Evolutionary conservation across 192 early-diverging fungal species (phyloP).

Genomic region (Backusella parvicylindrica): DNA sequence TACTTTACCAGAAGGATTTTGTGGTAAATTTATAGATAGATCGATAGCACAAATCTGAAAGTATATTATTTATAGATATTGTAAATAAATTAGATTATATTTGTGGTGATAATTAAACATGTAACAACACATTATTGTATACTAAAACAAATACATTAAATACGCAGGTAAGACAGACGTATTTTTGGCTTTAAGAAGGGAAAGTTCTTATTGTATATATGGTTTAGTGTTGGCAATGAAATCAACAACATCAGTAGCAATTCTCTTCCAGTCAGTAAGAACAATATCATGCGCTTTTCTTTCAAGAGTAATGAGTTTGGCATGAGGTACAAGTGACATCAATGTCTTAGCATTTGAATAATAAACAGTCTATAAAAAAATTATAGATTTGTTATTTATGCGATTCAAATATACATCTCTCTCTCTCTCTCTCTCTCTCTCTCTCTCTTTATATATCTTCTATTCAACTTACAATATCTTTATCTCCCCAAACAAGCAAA

Average conservation of each 20-base stretch:
- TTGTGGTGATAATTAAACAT: no score
- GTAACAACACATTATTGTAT: neutral
- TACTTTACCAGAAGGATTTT: no score
- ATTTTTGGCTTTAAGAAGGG: neutral
- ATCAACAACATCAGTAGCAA: neutral
- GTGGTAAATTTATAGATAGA: no score
- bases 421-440: neutral
- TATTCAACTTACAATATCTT: slow-evolving; percentile 21
- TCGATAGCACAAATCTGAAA: no score
- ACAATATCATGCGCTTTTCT: slow-evolving; percentile 32
- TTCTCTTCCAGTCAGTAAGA: slow-evolving; percentile 17
- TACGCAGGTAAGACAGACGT: neutral
- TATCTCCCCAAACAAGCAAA: slow-evolving; percentile 35
- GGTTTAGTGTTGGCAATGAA: slow-evolving; percentile 9
- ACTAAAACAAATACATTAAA: neutral
- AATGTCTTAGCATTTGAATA: slow-evolving; percentile 13
- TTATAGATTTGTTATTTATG: neutral
- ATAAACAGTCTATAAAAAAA: slow-evolving; percentile 26
- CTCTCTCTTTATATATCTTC: neutral
- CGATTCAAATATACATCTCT: neutral
- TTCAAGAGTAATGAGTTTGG: slow-evolving; percentile 8
- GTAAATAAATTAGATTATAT: no score
- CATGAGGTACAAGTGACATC: slow-evolving; percentile 18
- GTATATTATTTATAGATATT: no score
- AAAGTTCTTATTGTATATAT: neutral